Base-by-base conservation (phyloP, 805 yeast genomes). In the Wickerhamomyces chambardii region DNA sequence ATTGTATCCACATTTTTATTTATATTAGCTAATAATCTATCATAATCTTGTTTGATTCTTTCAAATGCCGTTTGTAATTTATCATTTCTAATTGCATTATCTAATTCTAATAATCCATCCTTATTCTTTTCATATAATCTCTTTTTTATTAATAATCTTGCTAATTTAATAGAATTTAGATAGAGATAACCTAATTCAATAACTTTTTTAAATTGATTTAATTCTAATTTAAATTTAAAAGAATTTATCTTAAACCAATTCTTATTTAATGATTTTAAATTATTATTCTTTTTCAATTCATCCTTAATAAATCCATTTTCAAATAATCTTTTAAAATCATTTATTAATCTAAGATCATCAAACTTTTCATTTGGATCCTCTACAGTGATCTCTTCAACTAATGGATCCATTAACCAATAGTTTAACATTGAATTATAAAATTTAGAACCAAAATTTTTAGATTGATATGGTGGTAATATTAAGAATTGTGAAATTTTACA, bases 281-380 rank as follows among this genome's bases (percentile, higher is more conserved):
- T 24, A n/a, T 24, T 24, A 19, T 6, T 19, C 46, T 30, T 45
- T 34, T 37, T 48, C 41, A 37, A 37, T n/a, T 56, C 47, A 8
- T n/a, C n/a, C n/a, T 51, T 40, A 21, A 66, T 49, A 31, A 61
- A 47, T 1, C 61, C 57, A 2, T 40, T 40, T 18, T 55, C 47
- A 27, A 57, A 54, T 24, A 80, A 53, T 45, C 78, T 60, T 38
- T 61, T 57, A 44, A 86, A 63, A 50, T 92, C 97, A 42, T 78
- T 70, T 24, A 90, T 64, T 53, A 92, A 97, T 39, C 98, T 69
- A 45, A 92, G 63, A 50, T 84, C 94, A 51, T 92, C 98, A 59
- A 92, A 90, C 26, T 76, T 75, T 52, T 87, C 96, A 50, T 82
- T 84, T 3, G 97, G 97, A 54, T 92, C 98, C 54, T 92, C 97